These are phyloP conservation scores for Cladophialophora carrionii DNA, from an alignment of 2,329 filamentous ascomycete species.

Conservation along the genomic window DNA sequence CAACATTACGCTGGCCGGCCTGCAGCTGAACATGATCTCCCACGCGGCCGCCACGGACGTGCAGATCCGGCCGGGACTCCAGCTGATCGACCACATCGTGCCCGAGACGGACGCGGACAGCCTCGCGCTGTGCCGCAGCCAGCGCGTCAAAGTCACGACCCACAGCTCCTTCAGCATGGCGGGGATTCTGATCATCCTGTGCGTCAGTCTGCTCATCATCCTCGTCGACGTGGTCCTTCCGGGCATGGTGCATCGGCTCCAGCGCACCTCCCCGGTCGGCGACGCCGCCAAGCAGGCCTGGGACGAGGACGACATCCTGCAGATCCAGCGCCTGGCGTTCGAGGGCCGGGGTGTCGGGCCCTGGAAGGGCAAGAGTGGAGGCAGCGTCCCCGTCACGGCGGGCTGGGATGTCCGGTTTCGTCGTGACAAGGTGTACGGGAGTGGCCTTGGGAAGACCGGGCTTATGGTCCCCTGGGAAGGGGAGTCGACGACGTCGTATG, in stretches of 20 bases:
- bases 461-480: neutral
- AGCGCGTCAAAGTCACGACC: neutral
- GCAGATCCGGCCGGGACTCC: conserved; percentile 9
- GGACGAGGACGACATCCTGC: conserved; percentile 17
- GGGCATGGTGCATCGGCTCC: neutral
- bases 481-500: neutral
- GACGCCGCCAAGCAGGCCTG: neutral
- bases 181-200: conserved; percentile 14
- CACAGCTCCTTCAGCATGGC: conserved; percentile 21
- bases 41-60: conserved; percentile 16
- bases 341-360: conserved; percentile 10
- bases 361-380: neutral
- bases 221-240: conserved; percentile 7
- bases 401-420: conserved; percentile 2
- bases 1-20: conserved; percentile 14
- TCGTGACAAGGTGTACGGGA: neutral
- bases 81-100: conserved; percentile 11
- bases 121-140: conserved; percentile 10
- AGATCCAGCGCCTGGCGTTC: conserved; percentile 13
- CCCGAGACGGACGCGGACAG: conserved; percentile 13
- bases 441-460: neutral
- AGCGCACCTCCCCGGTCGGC: neutral
- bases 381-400: conserved; percentile 18
- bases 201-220: conserved; percentile 9
- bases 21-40: conserved; percentile 15